Conservation (phyloP, 2,329 filamentous ascomycete genomes). For the Aspergillus sclerotialis region DNA sequence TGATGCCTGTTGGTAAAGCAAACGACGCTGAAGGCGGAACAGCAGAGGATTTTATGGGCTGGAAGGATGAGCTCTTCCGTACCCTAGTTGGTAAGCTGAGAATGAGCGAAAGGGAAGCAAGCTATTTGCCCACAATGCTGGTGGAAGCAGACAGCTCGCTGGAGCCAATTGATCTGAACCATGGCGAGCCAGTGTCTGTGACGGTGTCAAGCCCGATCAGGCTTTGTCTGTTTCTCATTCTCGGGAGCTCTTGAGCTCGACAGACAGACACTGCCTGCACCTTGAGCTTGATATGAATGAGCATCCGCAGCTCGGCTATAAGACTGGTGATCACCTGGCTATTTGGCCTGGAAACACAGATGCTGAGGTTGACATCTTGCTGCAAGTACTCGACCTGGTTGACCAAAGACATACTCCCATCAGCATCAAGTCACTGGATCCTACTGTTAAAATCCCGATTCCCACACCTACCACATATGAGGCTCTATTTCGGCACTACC, state of each 20-base stretch:
- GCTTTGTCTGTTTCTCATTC: constrained; percentile 78
- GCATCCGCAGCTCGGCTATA: constrained; percentile 73
- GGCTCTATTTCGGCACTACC: constrained; percentile 78
- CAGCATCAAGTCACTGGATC: constrained; percentile 52
- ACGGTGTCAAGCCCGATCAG: constrained; percentile 68
- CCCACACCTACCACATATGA: constrained; percentile 86
- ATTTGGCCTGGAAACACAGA: constrained; percentile 88
- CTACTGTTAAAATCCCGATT: constrained; percentile 74
- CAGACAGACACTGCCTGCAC: constrained; percentile 80
- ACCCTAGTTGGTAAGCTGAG: constrained; percentile 69
- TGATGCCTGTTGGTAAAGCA: constrained; percentile 78
- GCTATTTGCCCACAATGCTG: constrained; percentile 78
- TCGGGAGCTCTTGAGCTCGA: constrained; percentile 70
- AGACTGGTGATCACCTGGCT: constrained; percentile 87
- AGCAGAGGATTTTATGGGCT: constrained; percentile 92
- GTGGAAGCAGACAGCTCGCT: constrained; percentile 64
- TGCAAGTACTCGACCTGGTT: constrained; percentile 62
- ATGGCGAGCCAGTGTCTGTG: constrained; percentile 77
- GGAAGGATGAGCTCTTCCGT: constrained; percentile 93
- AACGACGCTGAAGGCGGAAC: constrained; percentile 91
- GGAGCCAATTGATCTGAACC: constrained; percentile 71
- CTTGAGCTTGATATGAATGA: constrained; percentile 79
- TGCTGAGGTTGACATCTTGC: constrained; percentile 73
- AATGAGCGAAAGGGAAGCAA: constrained; percentile 78
- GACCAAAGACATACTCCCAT: constrained; percentile 26